Percentiles rank a stretch among this genome's conserved stretches.
Evolutionary conservation across 805 yeast genomes (phyloP).

Genomic region (Hanseniaspora vineae): DNA sequence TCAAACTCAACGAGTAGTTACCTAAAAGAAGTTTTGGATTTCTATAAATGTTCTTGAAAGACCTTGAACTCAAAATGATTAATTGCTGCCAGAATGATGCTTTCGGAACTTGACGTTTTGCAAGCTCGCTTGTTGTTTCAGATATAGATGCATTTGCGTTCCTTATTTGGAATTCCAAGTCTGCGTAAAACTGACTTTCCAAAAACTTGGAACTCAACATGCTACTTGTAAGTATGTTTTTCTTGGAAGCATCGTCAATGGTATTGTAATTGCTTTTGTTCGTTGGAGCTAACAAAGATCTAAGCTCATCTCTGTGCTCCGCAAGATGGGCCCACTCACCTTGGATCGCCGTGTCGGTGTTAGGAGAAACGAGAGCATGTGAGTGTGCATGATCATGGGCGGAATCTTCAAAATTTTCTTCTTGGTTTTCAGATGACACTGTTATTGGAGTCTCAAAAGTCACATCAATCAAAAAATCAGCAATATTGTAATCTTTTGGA

Average conservation of each 20-base stretch:
- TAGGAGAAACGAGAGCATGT: slow-evolving; percentile 11
- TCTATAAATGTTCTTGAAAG: slow-evolving; percentile 85
- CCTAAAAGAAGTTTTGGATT: slow-evolving; percentile 82
- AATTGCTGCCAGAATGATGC: slow-evolving; percentile 59
- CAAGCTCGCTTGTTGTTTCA: no score
- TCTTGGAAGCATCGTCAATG: slow-evolving; percentile 1
- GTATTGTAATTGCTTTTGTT: slow-evolving; percentile 3
- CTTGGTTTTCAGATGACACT: slow-evolving; percentile 20
- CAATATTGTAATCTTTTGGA: slow-evolving; percentile 85
- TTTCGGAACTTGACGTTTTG: slow-evolving; percentile 4
- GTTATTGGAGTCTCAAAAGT: slow-evolving; percentile 41
- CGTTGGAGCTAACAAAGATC: slow-evolving; percentile 13
- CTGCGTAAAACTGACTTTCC: slow-evolving; percentile 3
- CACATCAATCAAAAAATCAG: slow-evolving; percentile 84
- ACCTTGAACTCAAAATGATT: slow-evolving; percentile 64
- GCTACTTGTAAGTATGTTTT: slow-evolving; percentile 7
- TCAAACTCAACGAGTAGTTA: slow-evolving; percentile 65
- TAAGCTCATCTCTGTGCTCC: slow-evolving; percentile 61
- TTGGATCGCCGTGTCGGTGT: slow-evolving; percentile 39
- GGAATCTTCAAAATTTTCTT: slow-evolving; percentile 7
- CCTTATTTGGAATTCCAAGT: slow-evolving; percentile 2
- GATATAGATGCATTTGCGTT: background rate
- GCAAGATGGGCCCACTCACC: slow-evolving; percentile 84
- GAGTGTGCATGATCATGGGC: slow-evolving; percentile 2
- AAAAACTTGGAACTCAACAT: slow-evolving; percentile 14